Evolutionary conservation across 2,329 filamentous ascomycete genomes (phyloP), one percentile per base, ranked within the genome.

Genomic region (Aspergillus unguis): DNA sequence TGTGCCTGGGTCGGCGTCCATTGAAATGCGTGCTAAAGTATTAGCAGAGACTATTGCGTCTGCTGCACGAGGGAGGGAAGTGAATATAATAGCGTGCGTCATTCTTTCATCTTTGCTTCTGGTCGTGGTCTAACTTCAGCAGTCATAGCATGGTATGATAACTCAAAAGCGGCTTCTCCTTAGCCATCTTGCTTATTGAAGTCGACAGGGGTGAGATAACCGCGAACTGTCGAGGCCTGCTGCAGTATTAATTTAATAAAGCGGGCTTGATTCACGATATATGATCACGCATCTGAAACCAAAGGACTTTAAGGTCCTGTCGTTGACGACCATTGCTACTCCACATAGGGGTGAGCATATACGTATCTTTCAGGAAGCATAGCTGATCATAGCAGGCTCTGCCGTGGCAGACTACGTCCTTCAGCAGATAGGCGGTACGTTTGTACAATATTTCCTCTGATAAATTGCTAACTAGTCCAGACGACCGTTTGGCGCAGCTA

Each of bases 251-350:
- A 60, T 54, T 4, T 23, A 46, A 3, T 41, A 17, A 32, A 84
- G 83, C 49, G 83, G 83, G 6, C 77, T 86, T 46, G 83, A 86
- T 64, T 77, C 83, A 31, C 75, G 83, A 53, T 84, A 84, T 60
- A 84, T 86, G 80, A 83, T 86, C 59, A 84, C 80, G 54, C 75
- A 71, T 38, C 69, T 85, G 25, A 75, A 77, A 45, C 82, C 81
- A 7, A 71, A 73, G 3, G 82, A 85, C 46, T 89, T 96, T 58
- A 90, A 89, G 65, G 88, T 96, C 54, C 78, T 91, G 35, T 85
- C 82, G 0, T 66, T 86, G 58, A 85, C 83, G 0, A 85, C 83
- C 0, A 79, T 86, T 52, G 82, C 83, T 2, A 81, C 80, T 10
- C 83, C 83, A 1, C 83, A 86, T 69, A 70, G 78, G 68, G 73